Percentiles rank a stretch among this genome's conserved stretches.
These are phyloP conservation scores for Pichia heedii DNA, from an alignment of 805 yeast species.

Conservation along the genomic window DNA sequence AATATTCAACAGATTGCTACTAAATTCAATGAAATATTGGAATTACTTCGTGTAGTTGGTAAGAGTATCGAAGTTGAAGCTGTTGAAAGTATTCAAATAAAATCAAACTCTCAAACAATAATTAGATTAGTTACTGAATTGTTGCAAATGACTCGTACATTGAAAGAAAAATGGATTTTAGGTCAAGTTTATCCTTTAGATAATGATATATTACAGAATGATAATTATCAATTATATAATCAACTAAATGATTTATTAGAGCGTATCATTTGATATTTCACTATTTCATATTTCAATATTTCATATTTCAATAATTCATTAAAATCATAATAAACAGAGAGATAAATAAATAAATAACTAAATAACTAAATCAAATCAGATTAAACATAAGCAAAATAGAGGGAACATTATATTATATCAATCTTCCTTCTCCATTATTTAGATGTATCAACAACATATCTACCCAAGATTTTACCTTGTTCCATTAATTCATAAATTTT, in stretches of 20 bases:
- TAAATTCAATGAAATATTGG: conserved; percentile 45
- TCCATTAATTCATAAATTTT: conserved; percentile 71
- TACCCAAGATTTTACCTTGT: conserved; percentile 78
- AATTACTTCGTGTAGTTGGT: conserved; percentile 31
- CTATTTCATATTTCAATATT: no score
- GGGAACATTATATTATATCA: no score
- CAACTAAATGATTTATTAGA: conserved; percentile 29
- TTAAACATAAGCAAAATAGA: not conserved
- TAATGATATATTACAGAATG: conserved; percentile 10
- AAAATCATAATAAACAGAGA: not conserved
- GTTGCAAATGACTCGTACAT: conserved; percentile 36
- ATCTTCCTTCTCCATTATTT: conserved; percentile 30
- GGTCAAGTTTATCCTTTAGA: conserved; percentile 37
- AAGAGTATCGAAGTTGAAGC: conserved; percentile 31
- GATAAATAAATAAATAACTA: not conserved
- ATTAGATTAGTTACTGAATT: conserved; percentile 46
- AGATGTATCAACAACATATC: conserved; percentile 78
- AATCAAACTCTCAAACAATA: conserved; percentile 42
- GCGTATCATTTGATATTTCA: conserved; percentile 20
- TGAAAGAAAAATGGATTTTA: conserved; percentile 50
- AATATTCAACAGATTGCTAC: conserved; percentile 42
- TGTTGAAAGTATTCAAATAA: conserved; percentile 48
- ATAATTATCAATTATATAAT: conserved; percentile 24
- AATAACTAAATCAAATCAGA: not conserved
- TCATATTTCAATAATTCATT: not conserved